phyloP scores from a whole-genome alignment of 306 rosid genomes.

The Purshia tridentata region DNA sequence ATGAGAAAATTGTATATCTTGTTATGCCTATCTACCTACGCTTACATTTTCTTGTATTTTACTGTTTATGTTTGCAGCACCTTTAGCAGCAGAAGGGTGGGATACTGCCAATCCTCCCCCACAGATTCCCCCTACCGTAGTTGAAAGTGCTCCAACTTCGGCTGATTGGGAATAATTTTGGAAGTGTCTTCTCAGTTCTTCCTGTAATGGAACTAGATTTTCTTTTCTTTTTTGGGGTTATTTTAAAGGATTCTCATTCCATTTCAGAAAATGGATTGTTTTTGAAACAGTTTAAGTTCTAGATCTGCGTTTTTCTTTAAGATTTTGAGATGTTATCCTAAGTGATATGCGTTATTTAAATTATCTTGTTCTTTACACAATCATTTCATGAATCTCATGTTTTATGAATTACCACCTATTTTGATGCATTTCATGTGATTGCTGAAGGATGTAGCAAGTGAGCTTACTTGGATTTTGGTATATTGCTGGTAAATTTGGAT shows the following conservation, averaged over 20 bases:
- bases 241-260: neutral
- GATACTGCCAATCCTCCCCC: constrained; percentile 33
- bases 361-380: neutral
- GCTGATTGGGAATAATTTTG: constrained; percentile 30
- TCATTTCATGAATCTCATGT: too few relatives aligned
- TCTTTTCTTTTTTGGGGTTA: neutral
- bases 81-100: constrained; percentile 35
- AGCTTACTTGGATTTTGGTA: too few relatives aligned
- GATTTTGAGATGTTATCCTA: neutral
- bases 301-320: neutral
- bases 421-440: too few relatives aligned
- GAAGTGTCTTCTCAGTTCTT: neutral
- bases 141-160: constrained; percentile 19
- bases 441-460: too few relatives aligned
- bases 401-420: too few relatives aligned
- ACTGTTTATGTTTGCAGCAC: constrained; percentile 9
- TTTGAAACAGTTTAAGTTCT: neutral
- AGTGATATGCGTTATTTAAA: neutral
- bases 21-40: neutral
- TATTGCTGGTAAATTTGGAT: too few relatives aligned
- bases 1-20: neutral
- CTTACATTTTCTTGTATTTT: neutral
- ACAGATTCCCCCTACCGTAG: neutral
- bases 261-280: constrained; percentile 3
- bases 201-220: neutral